These are phyloP conservation scores for Leersia perrieri DNA, from an alignment of 176 grass and related monocot genomes.

Conservation along the genomic window DNA sequence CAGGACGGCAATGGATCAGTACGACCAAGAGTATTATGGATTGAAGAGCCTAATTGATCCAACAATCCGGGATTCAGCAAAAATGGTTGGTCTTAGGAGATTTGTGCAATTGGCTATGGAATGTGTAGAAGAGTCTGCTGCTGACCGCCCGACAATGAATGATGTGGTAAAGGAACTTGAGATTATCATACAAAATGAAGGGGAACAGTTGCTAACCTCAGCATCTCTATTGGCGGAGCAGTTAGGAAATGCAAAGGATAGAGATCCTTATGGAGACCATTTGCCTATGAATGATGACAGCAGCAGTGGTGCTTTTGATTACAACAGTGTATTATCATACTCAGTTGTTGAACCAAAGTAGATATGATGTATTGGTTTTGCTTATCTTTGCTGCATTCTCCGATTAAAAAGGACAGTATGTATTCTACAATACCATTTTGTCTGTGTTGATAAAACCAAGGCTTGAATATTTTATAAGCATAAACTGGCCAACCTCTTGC, in stretches of 20 bases:
- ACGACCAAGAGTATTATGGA: slow-evolving; percentile 63
- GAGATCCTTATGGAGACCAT: slow-evolving; percentile 39
- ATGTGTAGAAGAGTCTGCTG: slow-evolving; percentile 61
- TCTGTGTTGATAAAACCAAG: slow-evolving; percentile 28
- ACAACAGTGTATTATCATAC: slow-evolving; percentile 52
- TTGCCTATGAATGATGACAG: slow-evolving; percentile 43
- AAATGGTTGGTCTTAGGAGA: slow-evolving; percentile 48
- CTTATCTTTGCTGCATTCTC: slow-evolving; percentile 19
- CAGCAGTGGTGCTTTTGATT: slow-evolving; percentile 42
- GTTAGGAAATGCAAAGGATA: slow-evolving; percentile 26
- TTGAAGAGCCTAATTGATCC: slow-evolving; percentile 51
- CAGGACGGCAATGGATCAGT: slow-evolving; percentile 41
- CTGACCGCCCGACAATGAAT: slow-evolving; percentile 58
- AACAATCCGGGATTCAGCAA: slow-evolving; percentile 41
- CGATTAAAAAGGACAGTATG: slow-evolving; percentile 20
- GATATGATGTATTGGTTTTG: slow-evolving; percentile 15
- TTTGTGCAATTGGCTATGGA: slow-evolving; percentile 62
- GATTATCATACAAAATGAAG: slow-evolving; percentile 58
- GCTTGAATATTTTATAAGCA: neutral
- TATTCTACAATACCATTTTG: slow-evolving; percentile 4
- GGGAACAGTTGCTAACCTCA: slow-evolving; percentile 23
- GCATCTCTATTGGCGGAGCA: slow-evolving; percentile 37
- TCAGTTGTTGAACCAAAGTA: slow-evolving; percentile 55
- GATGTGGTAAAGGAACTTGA: slow-evolving; percentile 67
- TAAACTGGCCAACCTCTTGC: neutral